Evolutionary conservation across 495 filamentous ascomycete genomes (phyloP).

Genomic region (Hyaloscypha finlandica): DNA sequence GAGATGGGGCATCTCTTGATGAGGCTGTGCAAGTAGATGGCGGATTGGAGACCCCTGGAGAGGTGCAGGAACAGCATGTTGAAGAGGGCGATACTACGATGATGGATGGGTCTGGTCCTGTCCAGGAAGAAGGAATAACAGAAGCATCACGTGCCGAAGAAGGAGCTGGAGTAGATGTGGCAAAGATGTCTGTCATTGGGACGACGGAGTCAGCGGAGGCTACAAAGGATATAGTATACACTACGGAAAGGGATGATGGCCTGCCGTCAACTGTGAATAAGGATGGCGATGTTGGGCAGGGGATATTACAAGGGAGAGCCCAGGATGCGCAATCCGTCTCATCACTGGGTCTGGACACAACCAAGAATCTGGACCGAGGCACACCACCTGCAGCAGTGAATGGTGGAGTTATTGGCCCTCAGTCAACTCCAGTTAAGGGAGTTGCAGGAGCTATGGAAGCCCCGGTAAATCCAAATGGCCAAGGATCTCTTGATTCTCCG

Average conservation of each 20-base stretch:
- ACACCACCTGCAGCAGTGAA: neutral
- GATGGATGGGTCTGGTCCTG: constrained; percentile 1
- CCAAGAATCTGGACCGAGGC: neutral
- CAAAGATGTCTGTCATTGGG: neutral
- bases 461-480: neutral
- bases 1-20: neutral
- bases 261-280: neutral
- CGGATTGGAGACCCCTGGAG: neutral
- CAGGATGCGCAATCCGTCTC: neutral
- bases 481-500: neutral
- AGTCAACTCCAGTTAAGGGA: neutral
- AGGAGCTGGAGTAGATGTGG: neutral
- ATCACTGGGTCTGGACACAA: neutral
- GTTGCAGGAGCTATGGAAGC: neutral
- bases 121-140: neutral
- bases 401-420: neutral
- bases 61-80: neutral
- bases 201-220: neutral
- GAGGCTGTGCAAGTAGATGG: neutral
- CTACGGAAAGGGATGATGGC: neutral
- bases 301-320: neutral
- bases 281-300: neutral
- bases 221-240: neutral
- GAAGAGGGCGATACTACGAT: neutral
- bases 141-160: neutral